Percentiles rank a stretch among this genome's conserved stretches.
phyloP scores from a whole-genome alignment of 495 filamentous ascomycete species.

The Daldinia childiae region DNA sequence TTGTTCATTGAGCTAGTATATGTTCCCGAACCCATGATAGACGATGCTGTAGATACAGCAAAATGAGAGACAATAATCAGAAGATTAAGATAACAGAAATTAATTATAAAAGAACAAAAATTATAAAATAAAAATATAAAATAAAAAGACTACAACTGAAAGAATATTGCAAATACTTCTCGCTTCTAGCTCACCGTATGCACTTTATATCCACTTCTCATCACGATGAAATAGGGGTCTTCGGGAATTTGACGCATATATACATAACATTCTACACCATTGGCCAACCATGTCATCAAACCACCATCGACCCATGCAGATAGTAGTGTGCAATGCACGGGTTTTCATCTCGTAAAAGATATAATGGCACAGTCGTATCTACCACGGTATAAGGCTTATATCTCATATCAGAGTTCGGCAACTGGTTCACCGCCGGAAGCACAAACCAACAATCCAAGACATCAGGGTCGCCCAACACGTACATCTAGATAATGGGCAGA shows the following conservation, averaged over 20 bases:
- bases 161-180: not conserved
- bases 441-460: slow-evolving; percentile 3
- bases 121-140: too few species aligned
- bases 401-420: slow-evolving; percentile 10
- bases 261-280: not conserved
- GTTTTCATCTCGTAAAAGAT: not conserved
- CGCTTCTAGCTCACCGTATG: not conserved
- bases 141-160: not conserved
- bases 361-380: slow-evolving; percentile 6
- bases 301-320: not conserved
- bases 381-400: not conserved
- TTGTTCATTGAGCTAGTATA: not conserved
- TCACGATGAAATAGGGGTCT: slow-evolving; percentile 8
- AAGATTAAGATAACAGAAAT: not conserved
- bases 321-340: not conserved
- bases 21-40: not conserved
- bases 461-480: not conserved
- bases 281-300: slow-evolving; percentile 5
- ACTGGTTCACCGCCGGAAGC: slow-evolving; percentile 12
- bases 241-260: not conserved
- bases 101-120: not conserved
- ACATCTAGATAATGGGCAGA: slow-evolving; percentile 14
- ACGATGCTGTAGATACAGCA: slow-evolving; percentile 4
- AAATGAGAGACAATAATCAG: not conserved
- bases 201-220: not conserved